These are phyloP conservation scores for Candida smagusa DNA, from an alignment of 1,139 yeast species.

Conservation along the genomic window DNA sequence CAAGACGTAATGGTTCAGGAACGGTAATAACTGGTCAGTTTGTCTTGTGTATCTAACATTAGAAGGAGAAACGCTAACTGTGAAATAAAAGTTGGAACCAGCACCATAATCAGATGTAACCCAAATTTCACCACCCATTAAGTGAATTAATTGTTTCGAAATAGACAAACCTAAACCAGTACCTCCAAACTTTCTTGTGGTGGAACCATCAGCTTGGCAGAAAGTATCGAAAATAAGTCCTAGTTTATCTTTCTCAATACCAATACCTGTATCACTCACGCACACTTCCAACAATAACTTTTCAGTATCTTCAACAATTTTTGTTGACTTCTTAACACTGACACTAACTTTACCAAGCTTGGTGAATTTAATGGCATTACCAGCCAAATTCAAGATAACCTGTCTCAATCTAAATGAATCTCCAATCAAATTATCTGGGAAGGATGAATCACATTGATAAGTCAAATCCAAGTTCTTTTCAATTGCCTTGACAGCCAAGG, in stretches of 20 bases:
- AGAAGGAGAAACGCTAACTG: constrained; percentile 75
- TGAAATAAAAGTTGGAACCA: constrained; percentile 79
- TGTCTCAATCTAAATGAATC: constrained; percentile 84
- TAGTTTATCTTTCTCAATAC: constrained; percentile 77
- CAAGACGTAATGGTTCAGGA: constrained; percentile 64
- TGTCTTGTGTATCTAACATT: constrained; percentile 60
- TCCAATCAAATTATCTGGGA: constrained; percentile 83
- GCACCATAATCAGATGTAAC: constrained; percentile 77
- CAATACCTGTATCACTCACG: constrained; percentile 87
- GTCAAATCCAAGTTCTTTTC: constrained; percentile 78
- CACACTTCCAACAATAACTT: constrained; percentile 75
- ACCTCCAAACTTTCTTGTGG: constrained; percentile 89
- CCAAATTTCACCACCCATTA: constrained; percentile 93
- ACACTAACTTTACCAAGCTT: constrained; percentile 74
- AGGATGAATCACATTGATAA: constrained; percentile 78
- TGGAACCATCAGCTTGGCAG: constrained; percentile 91
- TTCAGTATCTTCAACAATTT: constrained; percentile 43
- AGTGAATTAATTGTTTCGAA: constrained; percentile 78
- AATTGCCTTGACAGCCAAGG: constrained; percentile 83
- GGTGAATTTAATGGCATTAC: constrained; percentile 85
- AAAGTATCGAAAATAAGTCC: constrained; percentile 84
- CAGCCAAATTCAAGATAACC: constrained; percentile 78
- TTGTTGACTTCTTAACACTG: constrained; percentile 52
- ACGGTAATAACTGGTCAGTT: constrained; percentile 69
- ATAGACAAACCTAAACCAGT: constrained; percentile 78